These are phyloP conservation scores for Lactarius hatsudake DNA, from an alignment of 768 basidiomycete genomes.

Conservation along the genomic window DNA sequence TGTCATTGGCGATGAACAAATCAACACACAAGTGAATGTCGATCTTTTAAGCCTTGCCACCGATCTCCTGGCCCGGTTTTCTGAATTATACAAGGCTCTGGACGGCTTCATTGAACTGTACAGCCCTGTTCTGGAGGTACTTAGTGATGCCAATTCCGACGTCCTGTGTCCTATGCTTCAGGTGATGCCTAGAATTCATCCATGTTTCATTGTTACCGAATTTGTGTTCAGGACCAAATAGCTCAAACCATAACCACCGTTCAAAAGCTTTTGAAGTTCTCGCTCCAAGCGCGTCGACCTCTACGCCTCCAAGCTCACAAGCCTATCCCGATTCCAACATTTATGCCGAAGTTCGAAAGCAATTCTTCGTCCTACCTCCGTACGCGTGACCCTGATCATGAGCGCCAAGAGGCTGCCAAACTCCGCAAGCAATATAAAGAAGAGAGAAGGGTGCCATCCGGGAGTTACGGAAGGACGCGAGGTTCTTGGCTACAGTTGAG, in stretches of 20 bases:
- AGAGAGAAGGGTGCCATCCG: constrained; percentile 96
- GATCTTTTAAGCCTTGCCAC: constrained; percentile 65
- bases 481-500: constrained; percentile 87
- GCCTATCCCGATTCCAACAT: constrained; percentile 91
- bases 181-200: constrained; percentile 40
- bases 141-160: constrained; percentile 51
- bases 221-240: constrained; percentile 5
- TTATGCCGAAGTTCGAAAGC: constrained; percentile 89
- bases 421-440: constrained; percentile 88
- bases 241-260: constrained; percentile 22
- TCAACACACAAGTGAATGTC: constrained; percentile 64
- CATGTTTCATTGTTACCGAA: constrained; percentile 3
- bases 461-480: constrained; percentile 92
- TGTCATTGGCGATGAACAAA: constrained; percentile 39
- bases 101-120: constrained; percentile 87
- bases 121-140: constrained; percentile 57
- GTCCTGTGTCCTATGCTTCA: constrained; percentile 50
- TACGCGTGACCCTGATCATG: constrained; percentile 86
- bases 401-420: constrained; percentile 83
- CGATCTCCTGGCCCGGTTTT: constrained; percentile 61
- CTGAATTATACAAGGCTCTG: constrained; percentile 73
- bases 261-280: constrained; percentile 67
- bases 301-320: constrained; percentile 89
- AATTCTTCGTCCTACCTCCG: constrained; percentile 71
- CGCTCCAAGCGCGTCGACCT: constrained; percentile 68